Conservation (phyloP, 176 grass and related monocot species). For the Carex cristatella region DNA sequence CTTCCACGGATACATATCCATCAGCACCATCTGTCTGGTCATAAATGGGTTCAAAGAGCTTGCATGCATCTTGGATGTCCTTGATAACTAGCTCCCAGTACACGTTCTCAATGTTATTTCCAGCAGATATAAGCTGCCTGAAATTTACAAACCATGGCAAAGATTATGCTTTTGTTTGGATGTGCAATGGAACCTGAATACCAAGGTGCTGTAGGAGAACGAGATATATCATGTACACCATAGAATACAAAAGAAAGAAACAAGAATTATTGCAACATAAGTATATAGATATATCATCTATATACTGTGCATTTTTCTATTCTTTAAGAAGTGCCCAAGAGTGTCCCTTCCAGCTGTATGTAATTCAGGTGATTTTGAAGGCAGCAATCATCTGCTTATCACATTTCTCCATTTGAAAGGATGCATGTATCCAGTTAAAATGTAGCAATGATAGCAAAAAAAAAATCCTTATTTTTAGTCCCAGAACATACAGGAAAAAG, state of each 20-base stretch:
- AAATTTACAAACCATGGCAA: slow-evolving; percentile 7
- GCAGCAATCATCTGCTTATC: background rate
- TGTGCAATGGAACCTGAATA: background rate
- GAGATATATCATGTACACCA: background rate
- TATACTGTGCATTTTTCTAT: background rate
- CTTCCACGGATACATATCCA: slow-evolving; percentile 97
- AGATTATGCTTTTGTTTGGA: background rate
- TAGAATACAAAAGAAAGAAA: background rate
- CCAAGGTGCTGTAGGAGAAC: background rate
- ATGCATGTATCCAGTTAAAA: background rate
- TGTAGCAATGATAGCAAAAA: background rate
- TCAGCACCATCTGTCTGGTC: slow-evolving; percentile 68
- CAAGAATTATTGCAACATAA: background rate
- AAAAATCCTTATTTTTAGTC: background rate
- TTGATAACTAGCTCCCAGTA: slow-evolving; percentile 99
- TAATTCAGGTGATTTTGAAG: background rate
- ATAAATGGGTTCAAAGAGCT: slow-evolving; percentile 91
- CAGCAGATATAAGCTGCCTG: slow-evolving; percentile 61
- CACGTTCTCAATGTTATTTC: slow-evolving; percentile 64
- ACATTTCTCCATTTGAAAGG: background rate
- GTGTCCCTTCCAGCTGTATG: background rate
- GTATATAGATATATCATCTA: background rate
- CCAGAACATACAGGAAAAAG: background rate
- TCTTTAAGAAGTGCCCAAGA: background rate
- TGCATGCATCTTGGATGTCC: slow-evolving; percentile 95